Evolutionary conservation across 2,329 filamentous ascomycete genomes (phyloP).

Genomic region (Aspergillus terreus): DNA sequence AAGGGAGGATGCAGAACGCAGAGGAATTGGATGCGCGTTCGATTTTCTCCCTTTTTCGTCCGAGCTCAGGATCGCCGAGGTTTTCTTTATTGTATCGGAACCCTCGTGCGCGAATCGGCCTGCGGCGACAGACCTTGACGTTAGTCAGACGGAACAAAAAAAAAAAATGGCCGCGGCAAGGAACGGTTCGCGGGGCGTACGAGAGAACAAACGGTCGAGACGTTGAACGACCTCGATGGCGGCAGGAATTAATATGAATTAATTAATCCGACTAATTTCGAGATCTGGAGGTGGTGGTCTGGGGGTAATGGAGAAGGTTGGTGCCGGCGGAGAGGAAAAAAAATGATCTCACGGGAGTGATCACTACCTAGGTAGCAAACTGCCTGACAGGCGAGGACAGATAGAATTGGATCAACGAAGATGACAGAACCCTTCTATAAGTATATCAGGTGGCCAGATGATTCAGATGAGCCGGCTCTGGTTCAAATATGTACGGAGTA

Average conservation of each 20-base stretch:
- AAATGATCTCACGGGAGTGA: background rate
- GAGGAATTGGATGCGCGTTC: background rate
- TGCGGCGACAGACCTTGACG: background rate
- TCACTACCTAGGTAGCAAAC: no score
- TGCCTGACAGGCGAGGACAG: background rate
- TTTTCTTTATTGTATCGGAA: no score
- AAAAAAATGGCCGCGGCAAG: background rate
- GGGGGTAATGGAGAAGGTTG: constrained; percentile 2
- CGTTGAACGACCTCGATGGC: background rate
- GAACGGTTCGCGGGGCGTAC: background rate
- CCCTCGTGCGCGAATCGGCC: background rate
- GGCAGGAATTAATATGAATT: background rate
- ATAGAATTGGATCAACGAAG: background rate
- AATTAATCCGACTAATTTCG: background rate
- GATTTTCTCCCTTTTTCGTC: background rate
- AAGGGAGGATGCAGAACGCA: constrained; percentile 5
- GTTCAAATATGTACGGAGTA: no score
- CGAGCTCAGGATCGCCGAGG: no score
- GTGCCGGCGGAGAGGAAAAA: background rate
- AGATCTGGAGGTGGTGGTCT: background rate
- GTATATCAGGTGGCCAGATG: no score
- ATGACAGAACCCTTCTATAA: no score
- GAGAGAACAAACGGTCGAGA: background rate
- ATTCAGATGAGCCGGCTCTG: no score
- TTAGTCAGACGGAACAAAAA: background rate